Conservation (phyloP, 225 moss, liverwort and hornwort species). For the Asterella californica region DNA sequence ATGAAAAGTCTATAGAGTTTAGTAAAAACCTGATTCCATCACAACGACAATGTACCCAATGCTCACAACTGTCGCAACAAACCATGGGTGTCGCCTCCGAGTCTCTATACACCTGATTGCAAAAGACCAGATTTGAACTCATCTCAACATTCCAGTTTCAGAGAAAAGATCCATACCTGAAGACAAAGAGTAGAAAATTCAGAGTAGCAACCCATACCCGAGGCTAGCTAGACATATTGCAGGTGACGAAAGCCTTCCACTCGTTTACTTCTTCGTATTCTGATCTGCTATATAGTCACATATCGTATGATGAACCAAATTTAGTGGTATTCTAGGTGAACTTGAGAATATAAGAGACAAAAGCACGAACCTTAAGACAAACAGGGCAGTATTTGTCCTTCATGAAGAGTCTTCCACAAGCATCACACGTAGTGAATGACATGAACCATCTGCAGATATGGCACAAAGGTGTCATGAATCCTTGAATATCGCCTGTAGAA, state of each 20-base stretch:
- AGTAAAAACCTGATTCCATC: slow-evolving; percentile 75
- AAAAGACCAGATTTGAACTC: background rate
- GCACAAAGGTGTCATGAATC: background rate
- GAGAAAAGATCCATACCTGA: background rate
- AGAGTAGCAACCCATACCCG: background rate
- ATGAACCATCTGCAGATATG: slow-evolving; percentile 72
- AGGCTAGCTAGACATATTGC: background rate
- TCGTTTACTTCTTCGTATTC: background rate
- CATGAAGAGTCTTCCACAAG: slow-evolving; percentile 88
- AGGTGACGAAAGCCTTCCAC: background rate
- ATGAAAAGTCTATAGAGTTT: background rate
- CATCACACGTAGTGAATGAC: slow-evolving; percentile 88
- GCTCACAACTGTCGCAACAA: slow-evolving; percentile 94
- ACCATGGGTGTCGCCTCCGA: slow-evolving; percentile 98
- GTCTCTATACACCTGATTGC: slow-evolving; percentile 81
- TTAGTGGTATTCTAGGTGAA: background rate
- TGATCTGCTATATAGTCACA: background rate
- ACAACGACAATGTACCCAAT: slow-evolving; percentile 97
- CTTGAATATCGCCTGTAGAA: too few species aligned
- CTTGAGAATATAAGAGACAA: background rate
- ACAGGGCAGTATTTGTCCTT: slow-evolving; percentile 98
- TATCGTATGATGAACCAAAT: background rate
- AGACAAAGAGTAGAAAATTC: background rate
- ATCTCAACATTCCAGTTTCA: background rate
- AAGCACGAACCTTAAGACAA: slow-evolving; percentile 60